Conservation (phyloP, 805 yeast species). For the Yarrowia sp. region DNA sequence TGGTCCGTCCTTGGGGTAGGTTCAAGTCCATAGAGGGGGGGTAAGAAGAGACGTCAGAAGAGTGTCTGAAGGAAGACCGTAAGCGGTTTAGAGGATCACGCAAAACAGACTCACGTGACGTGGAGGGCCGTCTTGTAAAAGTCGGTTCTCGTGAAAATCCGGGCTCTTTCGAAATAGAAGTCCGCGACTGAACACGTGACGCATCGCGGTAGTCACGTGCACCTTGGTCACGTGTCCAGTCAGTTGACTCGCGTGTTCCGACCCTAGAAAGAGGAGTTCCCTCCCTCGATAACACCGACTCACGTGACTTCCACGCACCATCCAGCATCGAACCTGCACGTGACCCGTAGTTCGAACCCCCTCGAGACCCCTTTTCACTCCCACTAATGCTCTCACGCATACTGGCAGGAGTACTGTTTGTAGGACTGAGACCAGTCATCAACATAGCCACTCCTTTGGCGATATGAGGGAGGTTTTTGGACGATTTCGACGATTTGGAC, state of each 20-base stretch:
- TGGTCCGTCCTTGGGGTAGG: background rate
- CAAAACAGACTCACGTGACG: background rate
- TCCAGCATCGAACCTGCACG: no score
- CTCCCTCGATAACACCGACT: background rate
- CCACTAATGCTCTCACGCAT: background rate
- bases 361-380: background rate
- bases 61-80: background rate
- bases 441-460: conserved; percentile 2
- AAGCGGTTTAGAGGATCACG: background rate
- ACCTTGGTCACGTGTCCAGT: no score
- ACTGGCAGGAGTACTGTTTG: background rate
- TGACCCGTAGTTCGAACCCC: no score
- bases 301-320: background rate
- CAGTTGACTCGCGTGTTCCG: no score
- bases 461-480: background rate
- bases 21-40: conserved; percentile 13
- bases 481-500: background rate
- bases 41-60: background rate
- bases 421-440: conserved; percentile 8
- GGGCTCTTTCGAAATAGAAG: no score
- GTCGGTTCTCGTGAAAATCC: background rate
- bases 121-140: background rate
- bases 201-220: no score
- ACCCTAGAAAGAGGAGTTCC: no score
- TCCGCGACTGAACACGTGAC: no score